phyloP scores from a whole-genome alignment of 257 asterid species.

The Eucommia ulmoides region DNA sequence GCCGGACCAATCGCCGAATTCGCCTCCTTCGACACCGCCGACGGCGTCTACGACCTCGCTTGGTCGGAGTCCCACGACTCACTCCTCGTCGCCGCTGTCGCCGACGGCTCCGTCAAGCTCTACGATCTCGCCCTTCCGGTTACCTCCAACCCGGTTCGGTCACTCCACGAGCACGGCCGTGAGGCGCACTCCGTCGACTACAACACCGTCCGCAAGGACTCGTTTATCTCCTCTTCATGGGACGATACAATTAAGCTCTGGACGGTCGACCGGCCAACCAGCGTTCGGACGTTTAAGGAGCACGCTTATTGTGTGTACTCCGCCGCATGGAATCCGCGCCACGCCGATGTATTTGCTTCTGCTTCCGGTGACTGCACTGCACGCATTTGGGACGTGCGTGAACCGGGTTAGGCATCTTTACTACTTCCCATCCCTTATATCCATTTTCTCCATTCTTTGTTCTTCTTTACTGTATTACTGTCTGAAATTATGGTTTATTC shows the following conservation, averaged over 20 bases:
- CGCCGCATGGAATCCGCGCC: constrained; percentile 90
- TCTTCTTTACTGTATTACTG: too few species aligned
- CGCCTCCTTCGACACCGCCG: constrained; percentile 84
- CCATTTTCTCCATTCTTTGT: not conserved
- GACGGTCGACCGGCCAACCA: constrained; percentile 83
- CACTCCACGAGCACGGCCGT: constrained; percentile 84
- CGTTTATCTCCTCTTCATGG: constrained; percentile 90
- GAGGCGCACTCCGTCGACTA: constrained; percentile 89
- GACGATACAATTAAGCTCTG: constrained; percentile 86
- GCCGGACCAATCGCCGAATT: constrained; percentile 38
- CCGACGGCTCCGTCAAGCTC: constrained; percentile 86
- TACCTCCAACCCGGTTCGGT: constrained; percentile 73
- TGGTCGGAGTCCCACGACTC: constrained; percentile 99
- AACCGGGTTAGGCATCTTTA: constrained; percentile 48
- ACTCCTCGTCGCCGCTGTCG: constrained; percentile 68
- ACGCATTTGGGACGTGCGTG: constrained; percentile 97
- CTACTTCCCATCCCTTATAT: not conserved
- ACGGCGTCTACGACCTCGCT: constrained; percentile 86
- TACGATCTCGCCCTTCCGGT: constrained; percentile 76
- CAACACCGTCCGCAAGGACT: constrained; percentile 74
- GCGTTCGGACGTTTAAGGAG: constrained; percentile 94
- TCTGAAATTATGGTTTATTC: too few species aligned
- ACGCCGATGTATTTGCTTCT: constrained; percentile 84
- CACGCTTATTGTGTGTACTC: constrained; percentile 91
- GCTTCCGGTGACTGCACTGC: constrained; percentile 95